Conservation (phyloP, 2,329 filamentous ascomycete species). For the Clarireedia monteithiana region DNA sequence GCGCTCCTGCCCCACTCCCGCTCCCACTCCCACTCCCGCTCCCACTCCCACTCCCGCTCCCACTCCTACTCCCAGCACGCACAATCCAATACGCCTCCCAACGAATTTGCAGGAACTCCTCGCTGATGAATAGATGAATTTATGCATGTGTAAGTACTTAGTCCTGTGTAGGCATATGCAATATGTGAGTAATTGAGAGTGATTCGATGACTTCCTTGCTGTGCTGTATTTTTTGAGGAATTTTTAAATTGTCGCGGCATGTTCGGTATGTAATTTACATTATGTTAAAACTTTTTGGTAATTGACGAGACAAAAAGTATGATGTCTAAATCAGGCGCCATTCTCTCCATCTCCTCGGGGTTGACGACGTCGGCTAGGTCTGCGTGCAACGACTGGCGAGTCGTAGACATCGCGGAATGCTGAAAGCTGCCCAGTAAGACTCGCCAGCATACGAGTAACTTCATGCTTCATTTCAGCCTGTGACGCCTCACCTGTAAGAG, state of each 20-base stretch:
- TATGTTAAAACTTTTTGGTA: background rate
- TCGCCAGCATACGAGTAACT: conserved; percentile 18
- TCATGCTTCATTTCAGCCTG: conserved; percentile 23
- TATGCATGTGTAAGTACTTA: background rate
- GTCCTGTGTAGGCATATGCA: background rate
- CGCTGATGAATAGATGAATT: background rate
- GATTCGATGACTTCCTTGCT: background rate
- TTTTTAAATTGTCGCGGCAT: background rate
- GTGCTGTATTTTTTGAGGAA: background rate
- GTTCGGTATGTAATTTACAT: background rate
- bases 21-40: no score
- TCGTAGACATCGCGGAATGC: conserved; percentile 23
- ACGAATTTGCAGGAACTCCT: background rate
- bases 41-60: no score
- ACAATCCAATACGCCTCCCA: background rate
- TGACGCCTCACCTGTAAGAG: conserved; percentile 21
- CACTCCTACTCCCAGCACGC: no score
- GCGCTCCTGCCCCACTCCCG: no score
- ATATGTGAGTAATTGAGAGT: background rate
- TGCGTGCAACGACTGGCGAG: conserved; percentile 9
- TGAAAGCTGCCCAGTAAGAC: conserved; percentile 20
- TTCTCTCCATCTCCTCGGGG: conserved; percentile 6
- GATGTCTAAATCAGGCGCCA: background rate
- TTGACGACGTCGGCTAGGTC: conserved; percentile 1
- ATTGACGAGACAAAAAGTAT: background rate